These are phyloP conservation scores for Cadophora luteo-olivacea DNA, from an alignment of 2,329 filamentous ascomycete genomes.

Conservation along the genomic window DNA sequence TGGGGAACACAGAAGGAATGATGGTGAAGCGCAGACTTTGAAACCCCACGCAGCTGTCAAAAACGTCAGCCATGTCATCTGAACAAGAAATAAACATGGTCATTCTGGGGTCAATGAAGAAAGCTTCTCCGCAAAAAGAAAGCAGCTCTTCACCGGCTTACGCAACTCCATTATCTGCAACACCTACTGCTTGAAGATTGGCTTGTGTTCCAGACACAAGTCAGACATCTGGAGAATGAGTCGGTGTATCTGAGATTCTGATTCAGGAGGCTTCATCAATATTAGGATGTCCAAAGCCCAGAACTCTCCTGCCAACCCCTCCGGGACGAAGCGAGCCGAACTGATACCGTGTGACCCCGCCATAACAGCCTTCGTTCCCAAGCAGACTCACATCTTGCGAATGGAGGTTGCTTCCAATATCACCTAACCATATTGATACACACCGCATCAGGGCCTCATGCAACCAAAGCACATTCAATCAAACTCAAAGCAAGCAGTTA, in stretches of 20 bases:
- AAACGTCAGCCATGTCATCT: constrained; percentile 1
- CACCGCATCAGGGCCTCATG: not conserved
- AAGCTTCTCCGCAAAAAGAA: constrained; percentile 7
- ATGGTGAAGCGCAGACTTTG: not conserved
- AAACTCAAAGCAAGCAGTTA: constrained; percentile 4
- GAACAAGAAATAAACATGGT: constrained; percentile 2
- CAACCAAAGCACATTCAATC: constrained; percentile 7
- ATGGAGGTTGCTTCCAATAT: constrained; percentile 12
- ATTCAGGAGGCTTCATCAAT: not conserved
- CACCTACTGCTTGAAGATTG: constrained; percentile 3
- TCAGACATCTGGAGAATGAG: not conserved
- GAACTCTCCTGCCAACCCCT: not conserved
- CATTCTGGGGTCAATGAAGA: not conserved
- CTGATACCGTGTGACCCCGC: constrained; percentile 14
- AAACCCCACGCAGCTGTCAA: constrained; percentile 10
- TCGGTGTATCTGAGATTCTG: constrained; percentile 6
- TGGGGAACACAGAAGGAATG: not conserved
- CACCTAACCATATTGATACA: not conserved
- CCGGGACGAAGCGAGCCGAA: constrained; percentile 13
- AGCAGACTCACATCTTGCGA: constrained; percentile 8
- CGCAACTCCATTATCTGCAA: constrained; percentile 4
- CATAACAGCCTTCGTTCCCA: constrained; percentile 2
- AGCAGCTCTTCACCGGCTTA: constrained; percentile 1
- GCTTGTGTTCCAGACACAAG: constrained; percentile 2
- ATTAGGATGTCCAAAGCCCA: not conserved